phyloP scores from a whole-genome alignment of 2,329 filamentous ascomycete species.

The Chaetomium olivaceum region DNA sequence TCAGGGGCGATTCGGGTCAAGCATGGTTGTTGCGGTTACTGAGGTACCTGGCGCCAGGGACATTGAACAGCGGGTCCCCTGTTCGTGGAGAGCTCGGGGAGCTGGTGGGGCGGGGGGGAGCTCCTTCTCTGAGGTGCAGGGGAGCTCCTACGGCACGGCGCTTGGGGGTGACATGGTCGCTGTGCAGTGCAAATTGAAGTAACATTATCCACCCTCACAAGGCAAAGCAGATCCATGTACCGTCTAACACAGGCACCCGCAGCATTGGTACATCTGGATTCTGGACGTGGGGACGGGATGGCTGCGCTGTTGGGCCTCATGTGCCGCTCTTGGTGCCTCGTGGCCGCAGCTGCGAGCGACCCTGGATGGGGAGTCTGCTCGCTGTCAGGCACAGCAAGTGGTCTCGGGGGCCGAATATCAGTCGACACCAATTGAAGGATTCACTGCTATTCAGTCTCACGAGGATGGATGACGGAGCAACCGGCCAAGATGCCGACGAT shows the following conservation, averaged over 20 bases:
- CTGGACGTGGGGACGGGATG: background rate
- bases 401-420: background rate
- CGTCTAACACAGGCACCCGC: background rate
- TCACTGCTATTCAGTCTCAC: background rate
- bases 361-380: background rate
- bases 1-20: conserved; percentile 33
- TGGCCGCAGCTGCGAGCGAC: conserved; percentile 19
- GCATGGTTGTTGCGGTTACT: conserved; percentile 29
- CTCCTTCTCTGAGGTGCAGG: conserved; percentile 27
- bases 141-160: conserved; percentile 26
- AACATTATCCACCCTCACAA: conserved; percentile 18
- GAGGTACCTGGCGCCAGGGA: conserved; percentile 16
- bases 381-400: conserved; percentile 9
- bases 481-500: background rate
- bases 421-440: background rate
- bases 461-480: background rate
- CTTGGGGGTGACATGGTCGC: conserved; percentile 24
- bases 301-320: conserved; percentile 14
- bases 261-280: conserved; percentile 16
- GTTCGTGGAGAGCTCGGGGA: conserved; percentile 18
- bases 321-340: conserved; percentile 22
- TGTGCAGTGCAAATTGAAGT: conserved; percentile 19
- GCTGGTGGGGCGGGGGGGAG: conserved; percentile 28
- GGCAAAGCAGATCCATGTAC: conserved; percentile 11
- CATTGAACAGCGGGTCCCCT: conserved; percentile 24